Evolutionary conservation across 192 early-diverging fungal species (phyloP).

Genomic region (Chytriomyces sp.): DNA sequence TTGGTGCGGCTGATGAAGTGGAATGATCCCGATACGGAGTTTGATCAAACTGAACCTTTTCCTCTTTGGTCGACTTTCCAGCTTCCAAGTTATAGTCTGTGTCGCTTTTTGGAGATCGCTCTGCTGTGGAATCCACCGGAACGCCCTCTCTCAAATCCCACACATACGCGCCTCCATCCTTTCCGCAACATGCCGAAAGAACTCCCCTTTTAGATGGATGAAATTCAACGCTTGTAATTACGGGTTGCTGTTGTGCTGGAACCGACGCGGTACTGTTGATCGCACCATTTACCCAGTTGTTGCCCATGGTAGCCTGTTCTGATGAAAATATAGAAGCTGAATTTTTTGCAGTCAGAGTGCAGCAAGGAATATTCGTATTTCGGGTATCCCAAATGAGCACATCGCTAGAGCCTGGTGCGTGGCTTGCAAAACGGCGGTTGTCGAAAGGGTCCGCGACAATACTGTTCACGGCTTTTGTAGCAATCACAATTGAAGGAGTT

Average conservation of each 20-base stretch:
- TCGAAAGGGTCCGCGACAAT: slow-evolving; percentile 73
- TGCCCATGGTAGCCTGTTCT: not conserved
- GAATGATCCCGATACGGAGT: no score
- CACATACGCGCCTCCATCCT: not conserved
- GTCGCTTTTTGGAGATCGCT: no score
- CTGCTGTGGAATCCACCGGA: not conserved
- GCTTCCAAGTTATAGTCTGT: no score
- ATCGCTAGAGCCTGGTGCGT: slow-evolving; percentile 57
- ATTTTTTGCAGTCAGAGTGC: not conserved
- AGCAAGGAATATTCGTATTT: slow-evolving; percentile 62
- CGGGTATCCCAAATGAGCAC: slow-evolving; percentile 79
- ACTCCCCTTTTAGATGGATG: not conserved
- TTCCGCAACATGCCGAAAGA: not conserved
- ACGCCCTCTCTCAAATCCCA: not conserved
- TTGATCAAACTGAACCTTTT: no score
- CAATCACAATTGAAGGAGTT: slow-evolving; percentile 58
- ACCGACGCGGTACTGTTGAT: no score
- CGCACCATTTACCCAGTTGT: not conserved
- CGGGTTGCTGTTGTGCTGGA: not conserved
- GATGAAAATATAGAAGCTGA: no score
- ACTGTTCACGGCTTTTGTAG: slow-evolving; percentile 72
- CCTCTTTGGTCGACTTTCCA: no score
- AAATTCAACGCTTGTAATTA: not conserved
- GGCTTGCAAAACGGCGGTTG: slow-evolving; percentile 71
- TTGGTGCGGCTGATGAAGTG: no score